Conservation (phyloP, 768 basidiomycete genomes). For the Russula sp. region DNA sequence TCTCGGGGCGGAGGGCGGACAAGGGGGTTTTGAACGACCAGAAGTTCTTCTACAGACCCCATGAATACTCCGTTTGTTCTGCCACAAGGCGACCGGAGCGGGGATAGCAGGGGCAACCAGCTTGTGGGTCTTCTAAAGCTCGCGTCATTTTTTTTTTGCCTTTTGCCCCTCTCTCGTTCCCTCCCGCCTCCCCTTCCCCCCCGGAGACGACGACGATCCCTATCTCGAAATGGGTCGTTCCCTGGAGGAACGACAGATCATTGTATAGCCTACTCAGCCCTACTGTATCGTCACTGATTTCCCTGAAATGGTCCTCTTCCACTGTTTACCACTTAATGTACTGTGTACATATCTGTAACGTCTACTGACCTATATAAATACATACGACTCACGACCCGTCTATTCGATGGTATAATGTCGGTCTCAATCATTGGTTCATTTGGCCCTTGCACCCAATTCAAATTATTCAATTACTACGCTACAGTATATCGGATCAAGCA, state of each 20-base stretch:
- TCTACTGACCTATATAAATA: not conserved
- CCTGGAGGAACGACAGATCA: conserved; percentile 14
- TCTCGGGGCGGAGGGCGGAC: not conserved
- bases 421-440: not conserved
- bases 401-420: conserved; percentile 5
- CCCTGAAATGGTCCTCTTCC: not conserved
- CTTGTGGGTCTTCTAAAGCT: conserved; percentile 4
- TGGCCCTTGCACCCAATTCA: not conserved
- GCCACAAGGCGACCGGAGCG: conserved; percentile 15
- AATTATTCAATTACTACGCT: no score
- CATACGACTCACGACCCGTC: not conserved
- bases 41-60: not conserved
- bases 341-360: conserved; percentile 6
- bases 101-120: not conserved
- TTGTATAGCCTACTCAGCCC: not conserved
- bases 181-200: not conserved
- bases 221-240: conserved; percentile 15
- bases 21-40: not conserved
- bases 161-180: not conserved
- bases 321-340: conserved; percentile 13
- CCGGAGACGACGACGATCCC: conserved; percentile 1
- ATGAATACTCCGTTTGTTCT: conserved; percentile 12
- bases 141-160: not conserved
- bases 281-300: conserved; percentile 12
- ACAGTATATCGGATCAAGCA: no score